A percentile compares a stretch with the other conserved stretches of the same genome.
Evolutionary conservation across 306 rosid species (phyloP).

Genomic region (Coriaria nepalensis): DNA sequence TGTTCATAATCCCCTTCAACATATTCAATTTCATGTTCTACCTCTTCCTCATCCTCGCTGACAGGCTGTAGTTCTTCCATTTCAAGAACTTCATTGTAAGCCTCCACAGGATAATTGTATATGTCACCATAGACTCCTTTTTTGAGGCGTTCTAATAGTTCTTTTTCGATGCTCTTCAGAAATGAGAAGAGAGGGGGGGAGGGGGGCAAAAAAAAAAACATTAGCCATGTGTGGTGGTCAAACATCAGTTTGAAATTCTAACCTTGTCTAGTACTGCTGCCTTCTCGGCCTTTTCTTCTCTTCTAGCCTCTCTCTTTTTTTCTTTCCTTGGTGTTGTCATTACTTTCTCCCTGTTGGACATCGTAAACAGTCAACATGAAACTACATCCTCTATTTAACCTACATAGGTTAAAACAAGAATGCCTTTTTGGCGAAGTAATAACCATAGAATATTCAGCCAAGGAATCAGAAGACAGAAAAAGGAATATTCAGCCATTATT

Average conservation of each 20-base stretch:
- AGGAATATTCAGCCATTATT: background rate
- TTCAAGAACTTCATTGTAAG: constrained; percentile 37
- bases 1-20: constrained; percentile 64
- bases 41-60: constrained; percentile 50
- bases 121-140: constrained; percentile 53
- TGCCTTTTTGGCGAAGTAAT: background rate
- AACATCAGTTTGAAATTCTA: constrained; percentile 1
- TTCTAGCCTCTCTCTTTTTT: constrained; percentile 72
- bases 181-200: too few relatives aligned
- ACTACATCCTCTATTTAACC: too few relatives aligned
- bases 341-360: constrained; percentile 63
- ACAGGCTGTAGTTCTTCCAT: constrained; percentile 24
- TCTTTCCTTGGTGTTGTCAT: constrained; percentile 76
- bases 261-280: constrained; percentile 74
- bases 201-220: too few relatives aligned
- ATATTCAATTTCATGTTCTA: constrained; percentile 47
- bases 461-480: background rate
- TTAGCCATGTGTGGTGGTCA: too few relatives aligned
- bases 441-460: background rate
- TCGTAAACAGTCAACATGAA: constrained; percentile 1
- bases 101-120: constrained; percentile 39
- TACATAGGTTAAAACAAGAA: background rate
- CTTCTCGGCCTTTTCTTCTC: constrained; percentile 72
- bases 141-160: constrained; percentile 61
- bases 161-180: constrained; percentile 57